These are phyloP conservation scores for Globisporangium acanthophoron DNA, from an alignment of 352 stramenopile species.

Conservation along the genomic window DNA sequence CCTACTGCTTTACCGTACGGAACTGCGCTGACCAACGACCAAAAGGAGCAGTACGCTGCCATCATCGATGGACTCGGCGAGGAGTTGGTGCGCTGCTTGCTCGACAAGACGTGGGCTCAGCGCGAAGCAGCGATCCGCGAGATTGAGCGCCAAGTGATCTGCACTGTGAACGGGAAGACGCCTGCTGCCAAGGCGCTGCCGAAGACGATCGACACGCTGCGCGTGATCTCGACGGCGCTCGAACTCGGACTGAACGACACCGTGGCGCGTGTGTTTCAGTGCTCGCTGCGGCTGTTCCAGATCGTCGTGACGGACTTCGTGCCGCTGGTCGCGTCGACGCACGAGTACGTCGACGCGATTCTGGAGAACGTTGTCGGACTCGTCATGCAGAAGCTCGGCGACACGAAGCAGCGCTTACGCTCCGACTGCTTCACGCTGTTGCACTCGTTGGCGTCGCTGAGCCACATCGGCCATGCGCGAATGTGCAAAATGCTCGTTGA, in stretches of 20 bases:
- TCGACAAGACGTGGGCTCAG: constrained; percentile 79
- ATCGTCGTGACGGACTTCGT: constrained; percentile 69
- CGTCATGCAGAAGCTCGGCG: constrained; percentile 68
- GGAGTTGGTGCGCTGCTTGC: constrained; percentile 63
- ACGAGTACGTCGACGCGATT: constrained; percentile 54
- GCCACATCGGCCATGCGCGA: constrained; percentile 49
- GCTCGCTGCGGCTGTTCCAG: constrained; percentile 63
- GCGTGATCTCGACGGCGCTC: constrained; percentile 48
- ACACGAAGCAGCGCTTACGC: constrained; percentile 71
- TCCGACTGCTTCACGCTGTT: constrained; percentile 69
- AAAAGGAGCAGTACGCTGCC: constrained; percentile 38
- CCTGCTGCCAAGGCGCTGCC: constrained; percentile 37
- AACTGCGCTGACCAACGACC: constrained; percentile 54
- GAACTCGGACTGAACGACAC: constrained; percentile 73
- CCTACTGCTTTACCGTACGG: constrained; percentile 58
- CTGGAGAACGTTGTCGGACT: constrained; percentile 50
- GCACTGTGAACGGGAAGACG: constrained; percentile 39
- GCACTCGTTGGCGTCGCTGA: constrained; percentile 49
- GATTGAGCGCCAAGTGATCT: constrained; percentile 61
- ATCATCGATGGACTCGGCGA: constrained; percentile 65
- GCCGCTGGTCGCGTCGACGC: constrained; percentile 32
- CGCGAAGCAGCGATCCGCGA: constrained; percentile 69
- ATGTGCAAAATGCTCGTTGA: constrained; percentile 62
- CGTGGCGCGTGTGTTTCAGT: constrained; percentile 75
- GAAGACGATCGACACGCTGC: constrained; percentile 53